Base-by-base conservation (phyloP, 2,329 filamentous ascomycete species). In the Aspergillus sp. region DNA sequence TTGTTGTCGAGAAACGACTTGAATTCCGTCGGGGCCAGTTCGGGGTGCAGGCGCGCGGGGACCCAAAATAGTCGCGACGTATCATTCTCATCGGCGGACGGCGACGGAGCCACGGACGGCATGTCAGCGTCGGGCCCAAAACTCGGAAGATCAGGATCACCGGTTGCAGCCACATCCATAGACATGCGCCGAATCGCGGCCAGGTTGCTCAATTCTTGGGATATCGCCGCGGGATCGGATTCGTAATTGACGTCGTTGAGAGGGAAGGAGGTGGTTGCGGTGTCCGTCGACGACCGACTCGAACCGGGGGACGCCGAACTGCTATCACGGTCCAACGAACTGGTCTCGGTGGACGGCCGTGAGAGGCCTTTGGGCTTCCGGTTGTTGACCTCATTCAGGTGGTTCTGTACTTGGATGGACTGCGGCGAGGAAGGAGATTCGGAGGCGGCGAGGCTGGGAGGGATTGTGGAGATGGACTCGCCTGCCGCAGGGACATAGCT, bases 1-100 rank as follows among this genome's bases (percentile, higher is more conserved):
- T 88, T 80, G 41, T 88, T 93, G 51, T 98, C 89, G 2, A 98
- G 73, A 47, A 96, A 98, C 1, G 82, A 89, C 60, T 93, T 95
- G 69, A 96, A 98, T 48, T 95, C 91, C 52, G 83, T 86, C 1
- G 91, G 91, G 2, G 91, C 91, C 30, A 98, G 69, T 60, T 98
- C 91, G 1, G 91, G 91, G 50, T 98, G 91, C 16, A 98, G 73
- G 37, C 86, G 78, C 15, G 91, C 91, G 4, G 91, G 91, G 4
- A 98, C 91, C 91, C 91, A 98, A 44, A 96, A 83, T 37, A 96
- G 64, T 41, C 86, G 75, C 2, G 88, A 86, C 5, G 86, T 78
- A 54, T 96, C 89, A 48, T 86, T 82, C 55, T 93, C 86, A 49
- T 93, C 82, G 41, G 54, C 56, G 5, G 58, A 58, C n/a, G 60